Base-by-base conservation (phyloP, 495 filamentous ascomycete species). In the Penicillium lagena region DNA sequence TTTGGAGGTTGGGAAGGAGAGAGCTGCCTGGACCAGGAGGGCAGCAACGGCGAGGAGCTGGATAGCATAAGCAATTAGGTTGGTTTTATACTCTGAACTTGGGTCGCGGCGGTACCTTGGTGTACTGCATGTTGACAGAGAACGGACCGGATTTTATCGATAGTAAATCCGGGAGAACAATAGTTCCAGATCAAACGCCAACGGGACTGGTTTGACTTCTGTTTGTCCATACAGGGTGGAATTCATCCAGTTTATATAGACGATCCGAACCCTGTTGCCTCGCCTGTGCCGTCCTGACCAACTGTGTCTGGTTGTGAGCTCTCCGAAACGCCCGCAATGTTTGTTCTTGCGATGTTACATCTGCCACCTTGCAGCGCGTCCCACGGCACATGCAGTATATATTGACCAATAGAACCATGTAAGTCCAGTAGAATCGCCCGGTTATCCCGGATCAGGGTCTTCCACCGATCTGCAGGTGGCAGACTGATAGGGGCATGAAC, bases 41-140 rank as follows among this genome's bases (percentile, higher is more conserved):
- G 22, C 22, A 22, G 6, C 22, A 22, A 62, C 37, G 31, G 53
- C 42, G 42, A 63, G 44, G 46, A 58, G n/a, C 56, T 63, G 37
- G 7, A 31, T 12, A 22, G 22, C 22, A 4, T 22, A 22, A 22
- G 22, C 2, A 22, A 22, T 22, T 22, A 17, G 15, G 4, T 17
- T 17, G 15, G 6, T 22, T 22, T 22, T 4, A 22, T 22, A 4
- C 22, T 6, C 22, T 22, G 22, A 22, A 22, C 6, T 6, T 22
- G 22, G 4, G 4, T 9, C 11, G 14, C 22, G 17, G 11, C 10
- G 10, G 31, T 63, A 60, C 63, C 58, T 64, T 53, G 35, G 45
- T 51, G 58, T 43, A 55, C 43, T 59, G 50, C 62, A 65, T 65
- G 13, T 59, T 60, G 50, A 17, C 29, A 7, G 2, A 42, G 8